Conservation (phyloP, 2,329 filamentous ascomycete species). For the Colletotrichum orbiculare region DNA sequence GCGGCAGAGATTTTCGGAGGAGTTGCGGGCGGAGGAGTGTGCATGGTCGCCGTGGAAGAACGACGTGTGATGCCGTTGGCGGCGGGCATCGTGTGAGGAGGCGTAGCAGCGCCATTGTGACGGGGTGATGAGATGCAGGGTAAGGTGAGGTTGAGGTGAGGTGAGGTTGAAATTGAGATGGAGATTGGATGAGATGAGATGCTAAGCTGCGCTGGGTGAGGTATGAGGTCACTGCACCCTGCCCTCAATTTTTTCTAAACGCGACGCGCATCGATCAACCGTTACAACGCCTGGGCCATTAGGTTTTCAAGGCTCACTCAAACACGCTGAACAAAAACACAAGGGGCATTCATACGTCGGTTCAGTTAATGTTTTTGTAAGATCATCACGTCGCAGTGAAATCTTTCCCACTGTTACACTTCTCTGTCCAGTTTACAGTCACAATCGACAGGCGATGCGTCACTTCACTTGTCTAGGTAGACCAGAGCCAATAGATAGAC, state of each 20-base stretch:
- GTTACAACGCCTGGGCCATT: not conserved
- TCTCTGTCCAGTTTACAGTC: no score
- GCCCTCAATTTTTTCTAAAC: not conserved
- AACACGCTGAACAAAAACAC: no score
- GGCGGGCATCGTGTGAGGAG: conserved; percentile 6
- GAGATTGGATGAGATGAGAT: conserved; percentile 26
- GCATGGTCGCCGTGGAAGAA: conserved; percentile 17
- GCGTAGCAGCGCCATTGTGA: conserved; percentile 26
- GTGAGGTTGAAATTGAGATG: conserved; percentile 1
- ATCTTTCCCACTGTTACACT: no score
- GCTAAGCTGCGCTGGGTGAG: not conserved
- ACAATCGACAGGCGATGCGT: no score
- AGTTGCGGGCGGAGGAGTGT: conserved; percentile 12
- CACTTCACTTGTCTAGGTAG: no score
- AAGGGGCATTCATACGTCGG: no score
- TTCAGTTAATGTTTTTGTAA: no score
- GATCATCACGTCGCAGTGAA: no score
- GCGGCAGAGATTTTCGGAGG: conserved; percentile 30
- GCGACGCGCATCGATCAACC: conserved; percentile 19
- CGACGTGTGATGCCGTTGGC: not conserved
- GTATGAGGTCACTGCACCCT: conserved; percentile 30
- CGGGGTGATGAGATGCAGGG: not conserved
- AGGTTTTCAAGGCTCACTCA: no score
- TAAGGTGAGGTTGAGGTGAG: not conserved
- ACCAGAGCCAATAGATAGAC: no score